Evolutionary conservation across 1,284 basidiomycete genomes (phyloP).

Genomic region (Ustilago esculenta): DNA sequence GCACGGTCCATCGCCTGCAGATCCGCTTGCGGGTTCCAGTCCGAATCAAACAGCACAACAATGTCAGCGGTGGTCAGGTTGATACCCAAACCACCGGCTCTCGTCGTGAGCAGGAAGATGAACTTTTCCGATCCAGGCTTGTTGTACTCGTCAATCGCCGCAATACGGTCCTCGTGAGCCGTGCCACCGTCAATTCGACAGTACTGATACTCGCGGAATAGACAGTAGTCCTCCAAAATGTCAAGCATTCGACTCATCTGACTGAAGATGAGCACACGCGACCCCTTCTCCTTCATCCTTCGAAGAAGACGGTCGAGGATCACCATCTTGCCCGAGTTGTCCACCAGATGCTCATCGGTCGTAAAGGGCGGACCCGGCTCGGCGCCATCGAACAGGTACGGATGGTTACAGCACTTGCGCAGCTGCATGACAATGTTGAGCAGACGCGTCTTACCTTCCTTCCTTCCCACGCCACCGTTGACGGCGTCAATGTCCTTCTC

Average conservation of each 20-base stretch:
- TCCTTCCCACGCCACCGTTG: slow-evolving; percentile 77
- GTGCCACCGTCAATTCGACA: slow-evolving; percentile 97
- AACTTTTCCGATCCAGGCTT: slow-evolving; percentile 94
- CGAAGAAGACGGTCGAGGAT: slow-evolving; percentile 91
- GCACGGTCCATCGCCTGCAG: slow-evolving; percentile 99
- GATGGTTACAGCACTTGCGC: slow-evolving; percentile 72
- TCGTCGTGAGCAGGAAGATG: slow-evolving; percentile 94
- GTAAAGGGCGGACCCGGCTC: slow-evolving; percentile 97
- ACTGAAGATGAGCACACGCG: slow-evolving; percentile 94
- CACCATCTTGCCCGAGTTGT: slow-evolving; percentile 97
- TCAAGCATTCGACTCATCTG: slow-evolving; percentile 97
- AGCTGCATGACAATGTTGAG: slow-evolving; percentile 99
- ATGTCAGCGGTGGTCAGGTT: slow-evolving; percentile 95
- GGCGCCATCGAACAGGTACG: slow-evolving; percentile 71
- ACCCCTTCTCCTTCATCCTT: slow-evolving; percentile 89
- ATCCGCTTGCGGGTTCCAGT: slow-evolving; percentile 99
- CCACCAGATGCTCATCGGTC: slow-evolving; percentile 93
- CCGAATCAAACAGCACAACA: slow-evolving; percentile 96
- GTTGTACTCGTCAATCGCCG: slow-evolving; percentile 98
- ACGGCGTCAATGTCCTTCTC: slow-evolving; percentile 99
- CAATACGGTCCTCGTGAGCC: slow-evolving; percentile 93
- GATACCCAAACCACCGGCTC: slow-evolving; percentile 98
- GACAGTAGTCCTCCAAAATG: slow-evolving; percentile 96
- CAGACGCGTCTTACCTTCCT: slow-evolving; percentile 95
- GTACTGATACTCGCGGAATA: slow-evolving; percentile 86